phyloP scores from a whole-genome alignment of 2,329 filamentous ascomycete genomes.

The Lecanoromycetidae sp. region DNA sequence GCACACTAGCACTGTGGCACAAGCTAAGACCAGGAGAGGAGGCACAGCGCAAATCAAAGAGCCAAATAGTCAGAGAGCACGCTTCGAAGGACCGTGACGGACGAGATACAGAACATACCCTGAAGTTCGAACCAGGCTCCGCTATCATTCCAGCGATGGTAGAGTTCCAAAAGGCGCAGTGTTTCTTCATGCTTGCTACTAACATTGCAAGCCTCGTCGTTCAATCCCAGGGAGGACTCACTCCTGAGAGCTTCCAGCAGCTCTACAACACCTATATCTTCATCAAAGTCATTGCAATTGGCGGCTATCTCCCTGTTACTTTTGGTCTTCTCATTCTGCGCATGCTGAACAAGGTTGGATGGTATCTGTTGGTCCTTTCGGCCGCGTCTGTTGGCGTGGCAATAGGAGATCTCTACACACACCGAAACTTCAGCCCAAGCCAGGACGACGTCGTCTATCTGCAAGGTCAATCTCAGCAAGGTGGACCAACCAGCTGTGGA shows the following conservation, averaged over 20 bases:
- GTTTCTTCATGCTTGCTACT: constrained; percentile 14
- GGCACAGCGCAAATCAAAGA: too few species aligned
- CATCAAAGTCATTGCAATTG: constrained; percentile 8
- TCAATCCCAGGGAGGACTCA: neutral
- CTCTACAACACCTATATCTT: constrained; percentile 10
- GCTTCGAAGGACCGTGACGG: too few species aligned
- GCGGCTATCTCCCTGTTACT: constrained; percentile 12
- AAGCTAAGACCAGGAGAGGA: too few species aligned
- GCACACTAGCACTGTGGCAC: too few species aligned
- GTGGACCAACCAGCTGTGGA: neutral
- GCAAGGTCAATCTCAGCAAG: neutral
- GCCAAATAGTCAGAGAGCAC: too few species aligned
- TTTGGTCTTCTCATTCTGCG: constrained; percentile 12
- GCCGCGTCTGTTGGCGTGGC: neutral
- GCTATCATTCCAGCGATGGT: constrained; percentile 4
- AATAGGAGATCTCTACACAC: neutral
- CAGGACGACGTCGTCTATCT: neutral
- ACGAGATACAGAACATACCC: neutral
- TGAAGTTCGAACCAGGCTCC: neutral
- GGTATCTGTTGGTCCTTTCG: constrained; percentile 5
- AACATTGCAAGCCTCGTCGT: constrained; percentile 8
- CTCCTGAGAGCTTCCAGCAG: constrained; percentile 5
- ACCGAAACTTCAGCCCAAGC: neutral
- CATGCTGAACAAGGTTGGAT: neutral
- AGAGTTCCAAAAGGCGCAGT: constrained; percentile 15